Conservation (phyloP, 1,139 yeast genomes). For the Candida mesenterica region DNA sequence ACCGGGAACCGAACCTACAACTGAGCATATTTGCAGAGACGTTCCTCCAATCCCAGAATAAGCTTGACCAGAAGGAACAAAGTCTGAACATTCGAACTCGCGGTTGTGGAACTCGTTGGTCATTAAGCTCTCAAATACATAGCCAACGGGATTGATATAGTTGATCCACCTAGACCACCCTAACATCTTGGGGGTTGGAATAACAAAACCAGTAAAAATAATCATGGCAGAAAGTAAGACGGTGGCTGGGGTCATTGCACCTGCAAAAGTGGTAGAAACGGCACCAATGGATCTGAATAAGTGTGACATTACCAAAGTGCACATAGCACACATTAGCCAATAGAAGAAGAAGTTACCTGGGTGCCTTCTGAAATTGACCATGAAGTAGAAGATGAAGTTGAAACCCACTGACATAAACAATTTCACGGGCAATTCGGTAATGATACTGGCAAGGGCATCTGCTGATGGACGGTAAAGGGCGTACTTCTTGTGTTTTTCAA, state of each 20-base stretch:
- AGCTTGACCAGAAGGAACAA: constrained; percentile 52
- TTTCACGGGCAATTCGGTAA: constrained; percentile 69
- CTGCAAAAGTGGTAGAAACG: constrained; percentile 54
- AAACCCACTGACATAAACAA: constrained; percentile 53
- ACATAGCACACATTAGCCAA: constrained; percentile 49
- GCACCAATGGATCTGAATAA: constrained; percentile 73
- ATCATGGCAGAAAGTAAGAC: constrained; percentile 49
- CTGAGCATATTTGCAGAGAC: constrained; percentile 54
- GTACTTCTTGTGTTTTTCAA: constrained; percentile 75
- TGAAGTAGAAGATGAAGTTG: constrained; percentile 62
- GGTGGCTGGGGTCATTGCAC: constrained; percentile 75
- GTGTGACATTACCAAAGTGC: constrained; percentile 68
- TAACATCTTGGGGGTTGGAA: constrained; percentile 65
- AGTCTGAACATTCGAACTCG: constrained; percentile 41
- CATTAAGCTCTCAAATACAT: constrained; percentile 48
- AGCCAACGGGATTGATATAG: constrained; percentile 68
- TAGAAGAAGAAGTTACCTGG: constrained; percentile 73
- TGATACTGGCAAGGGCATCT: constrained; percentile 67
- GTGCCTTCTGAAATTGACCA: constrained; percentile 62
- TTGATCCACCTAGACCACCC: constrained; percentile 84
- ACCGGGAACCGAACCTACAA: constrained; percentile 67
- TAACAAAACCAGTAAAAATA: constrained; percentile 67
- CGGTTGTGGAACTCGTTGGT: constrained; percentile 53
- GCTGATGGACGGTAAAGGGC: constrained; percentile 79
- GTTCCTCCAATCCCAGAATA: constrained; percentile 30